These are phyloP conservation scores for Sphaerulina musiva DNA, from an alignment of 2,329 filamentous ascomycete genomes.

Conservation along the genomic window DNA sequence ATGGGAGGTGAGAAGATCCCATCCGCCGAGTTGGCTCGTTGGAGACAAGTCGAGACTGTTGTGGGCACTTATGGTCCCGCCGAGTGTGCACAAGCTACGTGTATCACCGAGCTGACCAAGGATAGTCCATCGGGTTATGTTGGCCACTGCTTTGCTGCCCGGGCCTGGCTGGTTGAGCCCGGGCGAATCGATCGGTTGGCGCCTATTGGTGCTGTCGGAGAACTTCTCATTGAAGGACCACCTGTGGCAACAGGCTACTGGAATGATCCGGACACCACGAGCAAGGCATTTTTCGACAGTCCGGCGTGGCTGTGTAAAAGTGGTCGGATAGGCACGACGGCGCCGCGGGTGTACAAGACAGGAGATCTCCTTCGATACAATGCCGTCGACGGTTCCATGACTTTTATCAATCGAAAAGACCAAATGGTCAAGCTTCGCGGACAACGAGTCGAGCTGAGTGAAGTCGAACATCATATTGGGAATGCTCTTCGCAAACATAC, in stretches of 20 bases:
- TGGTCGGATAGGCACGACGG: not conserved
- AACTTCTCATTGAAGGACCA: slow-evolving; percentile 10
- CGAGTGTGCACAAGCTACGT: slow-evolving; percentile 26
- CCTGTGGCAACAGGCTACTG: slow-evolving; percentile 10
- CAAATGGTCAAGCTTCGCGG: slow-evolving; percentile 73
- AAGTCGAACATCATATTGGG: slow-evolving; percentile 50
- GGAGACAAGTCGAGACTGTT: slow-evolving; percentile 36
- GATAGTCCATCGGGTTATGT: slow-evolving; percentile 5
- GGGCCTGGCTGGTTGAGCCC: slow-evolving; percentile 13
- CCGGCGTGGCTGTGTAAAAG: slow-evolving; percentile 34
- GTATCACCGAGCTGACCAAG: slow-evolving; percentile 1
- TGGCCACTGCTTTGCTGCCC: slow-evolving; percentile 1
- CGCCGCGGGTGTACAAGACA: slow-evolving; percentile 32
- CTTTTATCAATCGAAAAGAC: slow-evolving; percentile 59
- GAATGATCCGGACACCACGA: slow-evolving; percentile 9
- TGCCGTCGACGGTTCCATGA: slow-evolving; percentile 40
- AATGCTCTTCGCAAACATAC: not conserved
- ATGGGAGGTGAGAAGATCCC: slow-evolving; percentile 38
- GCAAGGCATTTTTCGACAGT: not conserved
- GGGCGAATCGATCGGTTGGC: slow-evolving; percentile 30
- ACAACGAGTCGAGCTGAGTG: slow-evolving; percentile 67
- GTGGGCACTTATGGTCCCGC: slow-evolving; percentile 43
- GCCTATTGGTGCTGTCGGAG: slow-evolving; percentile 8
- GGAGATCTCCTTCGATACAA: slow-evolving; percentile 53
- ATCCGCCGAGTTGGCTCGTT: slow-evolving; percentile 34